phyloP scores from a whole-genome alignment of 306 rosid genomes.

The Purshia tridentata region DNA sequence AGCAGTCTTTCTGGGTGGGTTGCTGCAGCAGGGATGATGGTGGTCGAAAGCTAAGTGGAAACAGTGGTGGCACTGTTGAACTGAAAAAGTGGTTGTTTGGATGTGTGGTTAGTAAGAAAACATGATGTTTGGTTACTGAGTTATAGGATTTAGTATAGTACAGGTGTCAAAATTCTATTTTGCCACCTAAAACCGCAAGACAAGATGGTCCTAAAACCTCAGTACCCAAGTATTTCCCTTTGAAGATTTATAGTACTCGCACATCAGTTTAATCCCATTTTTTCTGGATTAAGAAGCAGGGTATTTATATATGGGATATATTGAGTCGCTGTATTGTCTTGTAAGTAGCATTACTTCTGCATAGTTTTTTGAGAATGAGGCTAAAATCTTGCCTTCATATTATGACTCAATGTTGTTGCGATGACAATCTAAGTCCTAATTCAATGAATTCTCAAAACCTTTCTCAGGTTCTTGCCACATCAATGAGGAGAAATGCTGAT shows the following conservation, averaged over 20 bases:
- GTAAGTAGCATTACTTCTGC: neutral
- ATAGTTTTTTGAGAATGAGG: neutral
- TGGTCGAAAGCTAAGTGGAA: too few species aligned
- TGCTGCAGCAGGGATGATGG: too few species aligned
- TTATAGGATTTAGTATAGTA: too few species aligned
- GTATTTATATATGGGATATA: neutral
- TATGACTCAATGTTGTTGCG: neutral
- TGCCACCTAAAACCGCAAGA: too few species aligned
- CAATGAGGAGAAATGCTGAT: constrained; percentile 53
- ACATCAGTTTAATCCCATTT: neutral
- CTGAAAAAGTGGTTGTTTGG: too few species aligned
- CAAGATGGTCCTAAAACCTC: too few species aligned
- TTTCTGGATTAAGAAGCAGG: neutral
- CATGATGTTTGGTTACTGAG: too few species aligned
- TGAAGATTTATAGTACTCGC: neutral
- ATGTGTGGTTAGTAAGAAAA: too few species aligned
- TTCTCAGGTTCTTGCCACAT: constrained; percentile 82
- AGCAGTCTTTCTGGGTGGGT: too few species aligned
- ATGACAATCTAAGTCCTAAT: neutral
- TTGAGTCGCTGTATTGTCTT: neutral
- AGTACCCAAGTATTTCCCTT: neutral
- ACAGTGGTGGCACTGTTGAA: too few species aligned
- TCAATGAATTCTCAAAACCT: constrained; percentile 26
- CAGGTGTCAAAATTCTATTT: too few species aligned
- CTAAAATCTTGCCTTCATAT: neutral